Conservation (phyloP, 2,329 filamentous ascomycete species). For the Malbranchea zuffiana region DNA sequence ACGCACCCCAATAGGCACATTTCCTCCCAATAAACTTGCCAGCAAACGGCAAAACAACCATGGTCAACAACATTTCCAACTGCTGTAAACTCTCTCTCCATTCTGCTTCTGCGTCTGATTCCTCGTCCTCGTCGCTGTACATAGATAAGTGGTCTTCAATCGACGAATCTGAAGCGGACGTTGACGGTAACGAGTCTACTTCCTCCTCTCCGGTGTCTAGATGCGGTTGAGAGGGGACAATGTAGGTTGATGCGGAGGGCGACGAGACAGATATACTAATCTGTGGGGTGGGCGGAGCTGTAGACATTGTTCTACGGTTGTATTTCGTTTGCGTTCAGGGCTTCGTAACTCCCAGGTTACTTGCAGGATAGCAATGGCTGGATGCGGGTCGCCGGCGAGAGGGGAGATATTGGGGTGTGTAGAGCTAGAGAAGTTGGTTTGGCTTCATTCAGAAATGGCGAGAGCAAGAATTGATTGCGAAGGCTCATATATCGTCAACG, state of each 20-base stretch:
- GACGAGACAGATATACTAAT: conserved; percentile 19
- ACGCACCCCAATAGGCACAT: conserved; percentile 87
- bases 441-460: too few relatives aligned
- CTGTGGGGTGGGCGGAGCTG: conserved; percentile 21
- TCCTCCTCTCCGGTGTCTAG: conserved; percentile 29
- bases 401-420: too few relatives aligned
- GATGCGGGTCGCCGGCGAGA: too few relatives aligned
- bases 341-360: too few relatives aligned
- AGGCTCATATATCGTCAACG: too few relatives aligned
- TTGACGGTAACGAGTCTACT: conserved; percentile 34
- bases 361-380: too few relatives aligned
- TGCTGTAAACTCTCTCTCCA: conserved; percentile 94
- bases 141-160: conserved; percentile 41
- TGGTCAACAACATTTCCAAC: conserved; percentile 79
- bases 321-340: too few relatives aligned
- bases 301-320: too few relatives aligned
- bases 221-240: conserved; percentile 27
- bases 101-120: conserved; percentile 82
- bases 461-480: too few relatives aligned
- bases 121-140: conserved; percentile 43
- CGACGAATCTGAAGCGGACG: conserved; percentile 33
- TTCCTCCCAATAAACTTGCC: conserved; percentile 93
- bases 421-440: too few relatives aligned
- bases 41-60: conserved; percentile 86
- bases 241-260: conserved; percentile 30